Evolutionary conservation across 1,284 basidiomycete species (phyloP).

Genomic region (Agroathelia rolfsii): DNA sequence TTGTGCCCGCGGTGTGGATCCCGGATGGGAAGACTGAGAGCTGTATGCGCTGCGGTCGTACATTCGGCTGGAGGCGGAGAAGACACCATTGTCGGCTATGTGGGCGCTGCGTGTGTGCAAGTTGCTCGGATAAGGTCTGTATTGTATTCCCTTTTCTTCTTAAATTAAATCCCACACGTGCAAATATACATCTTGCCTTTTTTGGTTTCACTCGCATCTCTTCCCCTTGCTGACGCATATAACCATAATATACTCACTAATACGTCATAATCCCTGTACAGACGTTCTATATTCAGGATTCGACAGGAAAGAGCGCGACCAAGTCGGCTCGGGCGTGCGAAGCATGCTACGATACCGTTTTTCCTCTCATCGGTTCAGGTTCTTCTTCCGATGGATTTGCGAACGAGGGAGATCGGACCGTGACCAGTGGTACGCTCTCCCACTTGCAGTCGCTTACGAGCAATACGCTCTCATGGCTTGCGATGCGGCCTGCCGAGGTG

Average conservation of each 20-base stretch:
- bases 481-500: conserved; percentile 31
- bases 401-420: too few relatives aligned
- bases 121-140: conserved; percentile 71
- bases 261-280: conserved; percentile 19
- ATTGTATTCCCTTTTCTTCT: conserved; percentile 6
- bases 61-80: conserved; percentile 75
- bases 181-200: background rate
- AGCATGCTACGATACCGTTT: conserved; percentile 78
- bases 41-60: conserved; percentile 75
- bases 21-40: conserved; percentile 73
- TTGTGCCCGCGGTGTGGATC: conserved; percentile 88
- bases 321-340: conserved; percentile 77
- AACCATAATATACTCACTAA: conserved; percentile 46
- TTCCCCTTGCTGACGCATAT: background rate
- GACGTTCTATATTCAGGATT: conserved; percentile 38
- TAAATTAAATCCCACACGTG: conserved; percentile 3
- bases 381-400: too few relatives aligned
- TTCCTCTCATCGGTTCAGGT: conserved; percentile 53
- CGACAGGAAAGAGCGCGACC: conserved; percentile 28
- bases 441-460: conserved; percentile 33
- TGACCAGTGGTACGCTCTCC: conserved; percentile 31
- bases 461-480: conserved; percentile 34
- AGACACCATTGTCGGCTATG: conserved; percentile 89
- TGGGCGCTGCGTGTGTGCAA: conserved; percentile 77
- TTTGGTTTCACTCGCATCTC: background rate